These are phyloP conservation scores for Yarrowia sp. DNA, from an alignment of 805 yeast genomes.

Conservation along the genomic window DNA sequence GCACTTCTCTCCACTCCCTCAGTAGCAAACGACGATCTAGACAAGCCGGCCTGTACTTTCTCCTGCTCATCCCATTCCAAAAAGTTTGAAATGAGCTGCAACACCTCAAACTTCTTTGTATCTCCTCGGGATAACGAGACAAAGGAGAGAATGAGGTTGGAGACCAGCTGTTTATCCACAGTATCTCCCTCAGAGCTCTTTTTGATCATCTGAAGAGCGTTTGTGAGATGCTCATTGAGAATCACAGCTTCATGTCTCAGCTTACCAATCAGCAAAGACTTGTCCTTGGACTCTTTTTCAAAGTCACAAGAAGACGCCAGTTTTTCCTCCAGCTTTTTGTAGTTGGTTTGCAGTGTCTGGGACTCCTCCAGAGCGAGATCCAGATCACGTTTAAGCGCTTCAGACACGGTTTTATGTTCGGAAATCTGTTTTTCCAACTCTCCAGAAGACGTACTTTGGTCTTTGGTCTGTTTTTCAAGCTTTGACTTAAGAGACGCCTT, in stretches of 20 bases:
- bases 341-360: conserved; percentile 23
- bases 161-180: conserved; percentile 83
- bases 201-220: conserved; percentile 80
- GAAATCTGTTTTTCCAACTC: conserved; percentile 10
- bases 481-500: neutral
- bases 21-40: conserved; percentile 29
- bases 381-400: conserved; percentile 32
- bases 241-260: conserved; percentile 92
- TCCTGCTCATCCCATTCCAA: conserved; percentile 80
- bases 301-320: conserved; percentile 41
- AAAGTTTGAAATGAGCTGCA: conserved; percentile 76
- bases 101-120: conserved; percentile 88
- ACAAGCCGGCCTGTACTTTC: conserved; percentile 39
- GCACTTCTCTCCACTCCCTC: conserved; percentile 23
- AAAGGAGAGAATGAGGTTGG: conserved; percentile 82
- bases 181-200: conserved; percentile 70
- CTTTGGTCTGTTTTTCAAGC: neutral
- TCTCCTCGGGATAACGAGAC: conserved; percentile 88
- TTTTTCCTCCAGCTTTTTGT: conserved; percentile 40
- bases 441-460: neutral
- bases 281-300: conserved; percentile 60
- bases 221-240: conserved; percentile 91
- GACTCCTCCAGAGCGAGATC: conserved; percentile 32
- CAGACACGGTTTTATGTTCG: conserved; percentile 24
- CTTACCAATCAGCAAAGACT: conserved; percentile 80